phyloP scores from a whole-genome alignment of 2,329 filamentous ascomycete genomes.

The Fusarium decemcellulare region DNA sequence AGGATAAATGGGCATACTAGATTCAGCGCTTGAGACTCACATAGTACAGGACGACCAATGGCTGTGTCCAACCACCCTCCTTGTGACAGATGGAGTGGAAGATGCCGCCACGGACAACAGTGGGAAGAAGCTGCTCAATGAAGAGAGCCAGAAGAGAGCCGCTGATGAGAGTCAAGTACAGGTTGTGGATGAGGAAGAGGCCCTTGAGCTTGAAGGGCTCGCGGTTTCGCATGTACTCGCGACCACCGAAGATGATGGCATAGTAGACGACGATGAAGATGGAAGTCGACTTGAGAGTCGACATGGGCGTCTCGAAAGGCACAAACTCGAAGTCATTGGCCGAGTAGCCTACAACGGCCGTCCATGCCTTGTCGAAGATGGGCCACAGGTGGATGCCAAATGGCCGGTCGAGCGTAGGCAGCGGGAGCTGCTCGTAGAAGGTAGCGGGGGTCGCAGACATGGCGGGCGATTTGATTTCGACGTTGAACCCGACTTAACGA shows the following conservation, averaged over 20 bases:
- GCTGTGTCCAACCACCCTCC: constrained; percentile 93
- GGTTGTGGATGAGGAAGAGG: constrained; percentile 96
- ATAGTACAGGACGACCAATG: constrained; percentile 95
- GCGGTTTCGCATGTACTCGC: constrained; percentile 91
- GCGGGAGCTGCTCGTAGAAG: constrained; percentile 70
- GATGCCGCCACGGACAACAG: constrained; percentile 82
- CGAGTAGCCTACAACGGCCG: constrained; percentile 82
- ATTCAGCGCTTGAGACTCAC: constrained; percentile 68
- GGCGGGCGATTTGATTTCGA: constrained; percentile 42
- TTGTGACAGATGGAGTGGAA: constrained; percentile 89
- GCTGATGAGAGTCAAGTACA: constrained; percentile 91
- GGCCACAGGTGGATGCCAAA: constrained; percentile 96
- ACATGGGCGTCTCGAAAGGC: constrained; percentile 87
- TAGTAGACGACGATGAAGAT: constrained; percentile 92
- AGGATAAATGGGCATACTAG: constrained; percentile 15
- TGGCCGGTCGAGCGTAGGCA: constrained; percentile 89
- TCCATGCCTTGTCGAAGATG: constrained; percentile 91
- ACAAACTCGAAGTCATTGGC: constrained; percentile 89
- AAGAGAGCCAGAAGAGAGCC: constrained; percentile 86
- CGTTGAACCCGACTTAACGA: constrained; percentile 24
- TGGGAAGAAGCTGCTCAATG: constrained; percentile 91
- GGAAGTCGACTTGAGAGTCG: constrained; percentile 86
- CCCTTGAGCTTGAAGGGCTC: constrained; percentile 88
- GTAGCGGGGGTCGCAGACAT: constrained; percentile 58
- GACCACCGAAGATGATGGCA: constrained; percentile 90